Conservation (phyloP, 768 basidiomycete species). For the Chalciporus piperatus region DNA sequence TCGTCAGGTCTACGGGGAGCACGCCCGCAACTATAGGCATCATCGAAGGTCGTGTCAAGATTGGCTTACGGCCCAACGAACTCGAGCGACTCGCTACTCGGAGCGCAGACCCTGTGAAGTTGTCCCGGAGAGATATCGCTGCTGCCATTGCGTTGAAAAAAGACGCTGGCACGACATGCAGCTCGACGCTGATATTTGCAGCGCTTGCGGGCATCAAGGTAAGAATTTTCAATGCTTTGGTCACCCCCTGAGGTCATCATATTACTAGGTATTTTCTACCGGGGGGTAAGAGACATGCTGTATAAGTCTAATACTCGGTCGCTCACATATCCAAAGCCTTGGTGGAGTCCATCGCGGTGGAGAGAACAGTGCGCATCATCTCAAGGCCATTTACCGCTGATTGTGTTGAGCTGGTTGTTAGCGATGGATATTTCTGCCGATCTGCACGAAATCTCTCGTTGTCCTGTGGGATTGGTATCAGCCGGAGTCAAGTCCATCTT, state of each 20-base stretch:
- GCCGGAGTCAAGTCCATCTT: conserved; percentile 94
- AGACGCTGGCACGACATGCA: conserved; percentile 82
- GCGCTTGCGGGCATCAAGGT: conserved; percentile 87
- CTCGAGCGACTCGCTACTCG: conserved; percentile 66
- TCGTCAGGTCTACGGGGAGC: conserved; percentile 72
- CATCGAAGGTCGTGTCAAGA: conserved; percentile 78
- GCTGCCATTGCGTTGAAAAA: conserved; percentile 63
- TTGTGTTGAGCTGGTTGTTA: conserved; percentile 30
- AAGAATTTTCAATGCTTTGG: conserved; percentile 1
- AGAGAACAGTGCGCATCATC: conserved; percentile 50
- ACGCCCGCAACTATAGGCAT: conserved; percentile 90
- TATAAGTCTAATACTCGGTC: background rate
- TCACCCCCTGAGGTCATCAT: conserved; percentile 7
- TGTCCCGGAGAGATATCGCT: conserved; percentile 80
- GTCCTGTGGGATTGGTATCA: conserved; percentile 89
- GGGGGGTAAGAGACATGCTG: conserved; percentile 65
- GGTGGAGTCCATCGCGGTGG: conserved; percentile 85
- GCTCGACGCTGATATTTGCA: conserved; percentile 71
- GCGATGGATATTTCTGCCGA: conserved; percentile 97
- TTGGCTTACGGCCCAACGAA: conserved; percentile 69
- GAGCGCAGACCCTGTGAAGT: conserved; percentile 48
- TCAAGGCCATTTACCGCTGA: background rate
- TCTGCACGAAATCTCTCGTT: conserved; percentile 82
- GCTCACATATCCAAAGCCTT: conserved; percentile 41
- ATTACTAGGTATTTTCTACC: conserved; percentile 75